Conservation (phyloP, 306 rosid genomes). For the Acmispon strigosus region DNA sequence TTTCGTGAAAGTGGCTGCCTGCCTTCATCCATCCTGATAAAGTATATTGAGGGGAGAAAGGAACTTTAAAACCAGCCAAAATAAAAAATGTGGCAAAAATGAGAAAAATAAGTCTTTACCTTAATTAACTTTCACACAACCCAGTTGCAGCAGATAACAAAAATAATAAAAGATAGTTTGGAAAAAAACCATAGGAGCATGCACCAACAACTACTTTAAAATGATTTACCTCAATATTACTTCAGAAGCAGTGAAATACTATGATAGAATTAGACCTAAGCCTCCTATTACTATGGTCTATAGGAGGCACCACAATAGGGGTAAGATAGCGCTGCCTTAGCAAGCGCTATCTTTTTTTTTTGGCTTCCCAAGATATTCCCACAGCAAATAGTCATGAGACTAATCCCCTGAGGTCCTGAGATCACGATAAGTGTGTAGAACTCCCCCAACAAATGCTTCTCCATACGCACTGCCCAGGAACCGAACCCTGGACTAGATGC, state of each 20-base stretch:
- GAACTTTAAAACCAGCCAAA: not conserved
- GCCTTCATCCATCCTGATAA: slow-evolving; percentile 86
- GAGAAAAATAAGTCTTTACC: not conserved
- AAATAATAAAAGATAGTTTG: not conserved
- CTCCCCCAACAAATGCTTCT: no score
- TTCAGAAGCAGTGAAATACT: not conserved
- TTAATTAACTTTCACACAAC: not conserved
- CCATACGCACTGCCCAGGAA: no score
- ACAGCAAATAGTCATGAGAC: no score
- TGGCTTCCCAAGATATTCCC: no score
- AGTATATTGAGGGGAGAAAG: slow-evolving; percentile 8
- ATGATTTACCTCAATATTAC: not conserved
- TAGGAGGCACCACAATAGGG: no score
- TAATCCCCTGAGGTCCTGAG: no score
- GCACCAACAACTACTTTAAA: not conserved
- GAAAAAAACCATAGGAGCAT: not conserved
- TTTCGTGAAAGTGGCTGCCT: slow-evolving; percentile 75
- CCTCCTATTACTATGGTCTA: no score
- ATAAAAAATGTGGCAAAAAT: not conserved
- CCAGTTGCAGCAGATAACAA: not conserved
- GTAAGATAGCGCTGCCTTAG: no score
- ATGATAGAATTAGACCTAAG: no score
- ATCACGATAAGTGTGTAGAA: no score
- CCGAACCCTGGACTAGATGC: no score
- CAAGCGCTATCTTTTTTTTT: no score